Base-by-base conservation (phyloP, 2,329 filamentous ascomycete species). In the Cytospora piceae region DNA sequence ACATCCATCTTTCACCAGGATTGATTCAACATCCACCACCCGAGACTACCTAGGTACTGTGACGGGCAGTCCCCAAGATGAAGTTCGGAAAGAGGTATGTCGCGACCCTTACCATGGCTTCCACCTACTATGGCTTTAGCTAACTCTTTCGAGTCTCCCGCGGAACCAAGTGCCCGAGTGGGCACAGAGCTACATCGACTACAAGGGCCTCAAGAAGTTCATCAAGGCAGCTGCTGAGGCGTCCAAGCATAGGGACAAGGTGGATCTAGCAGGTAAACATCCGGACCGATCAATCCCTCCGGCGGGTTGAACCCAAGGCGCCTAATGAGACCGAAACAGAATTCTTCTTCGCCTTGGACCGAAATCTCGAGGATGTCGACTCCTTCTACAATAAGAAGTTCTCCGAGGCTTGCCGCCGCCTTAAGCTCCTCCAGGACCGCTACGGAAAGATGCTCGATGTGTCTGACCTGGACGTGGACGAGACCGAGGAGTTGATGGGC, bases 341-440 rank as follows among this genome's bases (percentile, higher is more conserved):
- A 78, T 97, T 99, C 84, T 97, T 97, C 82, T 97, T 94, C 78
- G 92, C 90, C 70, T 88, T 99, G 77, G 95, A 99, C 76, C 92
- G 95, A 73, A 97, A 98, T 76, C 89, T 99, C 74, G 95, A 99
- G 82, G 91, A 96, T 79, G 94, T 99, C 76, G 93, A 97, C 78
- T 87, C 87, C 60, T 98, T 99, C 78, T 98, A 97, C 83, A 97
- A 96, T 81, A 96, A 94, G 77, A 97, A 97, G 76, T 93, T 93
- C 74, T 85, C 88, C 68, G 94, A 98, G 72, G 90, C 90, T 68
- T 88, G 90, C 46, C 90, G 95, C 67, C 89, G 94, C 42, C 82
- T 98, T 70, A 93, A 92, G 71, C 85, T 97, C 17, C 83, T 98
- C 31, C 90, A 96, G 77, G 92, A 95, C 71, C 88, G 93, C 69